Conservation (phyloP, 2,329 filamentous ascomycete genomes). For the Ophiostoma ips region DNA sequence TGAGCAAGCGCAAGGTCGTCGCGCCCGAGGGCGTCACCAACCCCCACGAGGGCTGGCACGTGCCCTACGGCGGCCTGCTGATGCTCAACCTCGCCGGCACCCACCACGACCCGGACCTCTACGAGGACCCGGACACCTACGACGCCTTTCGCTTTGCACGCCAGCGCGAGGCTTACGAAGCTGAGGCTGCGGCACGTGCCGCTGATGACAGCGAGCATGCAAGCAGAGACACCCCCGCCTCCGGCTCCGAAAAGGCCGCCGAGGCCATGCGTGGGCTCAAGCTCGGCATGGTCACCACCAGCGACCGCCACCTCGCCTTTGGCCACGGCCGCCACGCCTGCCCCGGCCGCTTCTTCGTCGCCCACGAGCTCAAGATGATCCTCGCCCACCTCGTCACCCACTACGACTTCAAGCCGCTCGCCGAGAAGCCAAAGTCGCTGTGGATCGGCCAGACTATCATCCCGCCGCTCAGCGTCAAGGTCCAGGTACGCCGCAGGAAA, state of each 20-base stretch:
- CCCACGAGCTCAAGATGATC: constrained; percentile 41
- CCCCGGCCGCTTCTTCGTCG: constrained; percentile 42
- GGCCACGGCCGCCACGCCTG: constrained; percentile 44
- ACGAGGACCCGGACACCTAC: constrained; percentile 27
- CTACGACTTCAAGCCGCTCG: constrained; percentile 35
- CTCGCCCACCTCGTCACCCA: constrained; percentile 35
- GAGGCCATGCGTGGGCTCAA: constrained; percentile 24
- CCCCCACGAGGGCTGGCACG: constrained; percentile 28
- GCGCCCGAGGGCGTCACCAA: constrained; percentile 24
- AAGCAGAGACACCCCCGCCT: not conserved
- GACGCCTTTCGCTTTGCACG: constrained; percentile 36
- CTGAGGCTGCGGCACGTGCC: constrained; percentile 14
- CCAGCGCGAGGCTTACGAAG: constrained; percentile 25
- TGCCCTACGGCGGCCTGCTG: constrained; percentile 29
- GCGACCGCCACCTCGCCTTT: constrained; percentile 36
- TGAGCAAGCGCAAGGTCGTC: constrained; percentile 33
- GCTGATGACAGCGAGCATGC: not conserved
- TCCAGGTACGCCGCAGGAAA: constrained; percentile 17
- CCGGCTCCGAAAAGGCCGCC: constrained; percentile 15
- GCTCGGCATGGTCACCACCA: constrained; percentile 39
- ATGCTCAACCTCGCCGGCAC: constrained; percentile 30
- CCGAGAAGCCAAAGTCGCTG: constrained; percentile 24
- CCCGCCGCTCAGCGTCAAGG: constrained; percentile 20
- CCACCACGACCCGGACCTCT: constrained; percentile 33
- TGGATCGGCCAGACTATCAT: constrained; percentile 33